Conservation (phyloP, 2,329 filamentous ascomycete species). For the Aspergillus puulaauensis region DNA sequence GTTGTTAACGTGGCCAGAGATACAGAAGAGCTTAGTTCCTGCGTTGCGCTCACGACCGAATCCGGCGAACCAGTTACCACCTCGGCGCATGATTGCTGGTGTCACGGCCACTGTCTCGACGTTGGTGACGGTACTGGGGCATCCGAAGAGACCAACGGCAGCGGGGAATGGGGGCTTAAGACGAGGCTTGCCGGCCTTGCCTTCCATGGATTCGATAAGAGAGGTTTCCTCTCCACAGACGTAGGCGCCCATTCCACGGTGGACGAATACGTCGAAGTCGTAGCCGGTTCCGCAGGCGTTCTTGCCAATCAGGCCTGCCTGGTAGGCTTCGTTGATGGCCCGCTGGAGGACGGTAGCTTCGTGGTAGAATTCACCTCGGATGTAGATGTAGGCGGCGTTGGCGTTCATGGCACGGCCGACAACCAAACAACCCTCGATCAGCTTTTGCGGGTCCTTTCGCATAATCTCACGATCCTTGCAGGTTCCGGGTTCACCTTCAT, state of each 20-base stretch:
- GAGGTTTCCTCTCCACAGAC: conserved; percentile 98
- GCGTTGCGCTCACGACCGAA: conserved; percentile 96
- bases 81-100: conserved; percentile 91
- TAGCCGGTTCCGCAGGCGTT: conserved; percentile 96
- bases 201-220: conserved; percentile 95
- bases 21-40: conserved; percentile 97
- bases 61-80: conserved; percentile 85
- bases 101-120: conserved; percentile 96
- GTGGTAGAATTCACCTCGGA: conserved; percentile 96
- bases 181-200: conserved; percentile 97
- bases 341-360: conserved; percentile 91
- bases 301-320: conserved; percentile 92
- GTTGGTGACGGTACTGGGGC: conserved; percentile 96
- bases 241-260: conserved; percentile 96
- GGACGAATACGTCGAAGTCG: conserved; percentile 95
- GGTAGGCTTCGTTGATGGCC: conserved; percentile 97
- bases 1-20: conserved; percentile 98
- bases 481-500: conserved; percentile 97
- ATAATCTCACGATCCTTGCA: conserved; percentile 99
- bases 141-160: conserved; percentile 95
- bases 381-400: conserved; percentile 98
- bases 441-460: conserved; percentile 99
- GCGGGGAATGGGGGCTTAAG: conserved; percentile 98
- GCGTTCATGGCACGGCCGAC: conserved; percentile 98
- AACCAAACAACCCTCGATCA: conserved; percentile 93